Evolutionary conservation across 2,329 filamentous ascomycete genomes (phyloP), one percentile per base, ranked within the genome.

Genomic region (Taxawa tesnikishii): DNA sequence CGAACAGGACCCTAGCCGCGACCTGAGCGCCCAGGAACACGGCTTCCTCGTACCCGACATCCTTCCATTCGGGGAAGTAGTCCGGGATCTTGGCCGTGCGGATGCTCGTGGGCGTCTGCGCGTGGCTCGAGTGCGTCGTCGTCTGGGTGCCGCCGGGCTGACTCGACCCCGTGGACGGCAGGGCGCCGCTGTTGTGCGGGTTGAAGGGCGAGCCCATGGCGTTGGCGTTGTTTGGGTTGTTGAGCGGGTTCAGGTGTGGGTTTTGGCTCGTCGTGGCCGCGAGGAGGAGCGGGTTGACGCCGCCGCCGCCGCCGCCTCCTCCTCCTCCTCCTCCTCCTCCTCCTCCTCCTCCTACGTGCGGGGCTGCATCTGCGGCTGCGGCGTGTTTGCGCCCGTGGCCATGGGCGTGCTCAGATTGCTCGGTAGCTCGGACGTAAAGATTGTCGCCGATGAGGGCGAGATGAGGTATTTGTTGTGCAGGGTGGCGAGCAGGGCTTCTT

Each of bases 401-500:
- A 80, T 71, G 1, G 90, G 90, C 0, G 90, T 96, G 17, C 83
- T 85, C 51, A 94, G 73, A 58, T 90, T 88, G 6, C 85, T 94
- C 6, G 90, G 90, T 23, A 96, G 75, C 57, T 98, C 90, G 14
- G 85, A 94, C 21, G 87, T 94, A 67, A 96, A 96, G 49, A 96
- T 96, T 26, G 87, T 94, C 31, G 84, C 85, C 1, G 84, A 88
- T 16, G 80, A 87, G 0, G 90, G 90, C 2, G 87, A 93, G 43
- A 98, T 77, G 33, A 94, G 71, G 55, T 94, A 90, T 42, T 87
- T 85, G 29, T 78, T 71, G 23, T 73, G 73, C 21, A 98, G 71
- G 0, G 77, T 85, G 46, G 80, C 71, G 23, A 96, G 55, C 29
- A 98, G 75, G 43, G 88, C 83, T 47, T 94, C 85, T 43, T 82